Percentiles rank a stretch among this genome's conserved stretches.
phyloP scores from a whole-genome alignment of 169 alveolate species.

The Plasmodium ovale region DNA sequence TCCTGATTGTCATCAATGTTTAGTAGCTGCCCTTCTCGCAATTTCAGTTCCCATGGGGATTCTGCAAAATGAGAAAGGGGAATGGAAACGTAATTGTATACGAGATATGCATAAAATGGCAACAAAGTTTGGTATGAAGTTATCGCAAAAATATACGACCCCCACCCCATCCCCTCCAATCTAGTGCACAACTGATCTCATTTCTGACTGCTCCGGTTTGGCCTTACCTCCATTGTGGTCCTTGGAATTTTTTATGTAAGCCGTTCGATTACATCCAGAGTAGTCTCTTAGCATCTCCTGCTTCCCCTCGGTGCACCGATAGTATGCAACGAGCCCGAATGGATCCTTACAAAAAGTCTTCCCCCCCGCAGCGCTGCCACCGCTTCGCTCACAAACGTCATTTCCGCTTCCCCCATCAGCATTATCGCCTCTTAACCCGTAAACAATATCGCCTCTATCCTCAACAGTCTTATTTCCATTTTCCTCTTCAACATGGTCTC shows the following conservation, averaged over 20 bases:
- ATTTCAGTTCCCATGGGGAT: constrained; percentile 31
- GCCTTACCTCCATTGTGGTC: not conserved
- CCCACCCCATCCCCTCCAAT: not conserved
- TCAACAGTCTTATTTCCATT: too few relatives aligned
- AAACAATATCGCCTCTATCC: too few relatives aligned
- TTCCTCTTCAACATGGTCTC: not conserved
- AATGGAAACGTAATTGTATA: not conserved
- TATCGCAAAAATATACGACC: not conserved
- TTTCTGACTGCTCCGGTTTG: too few relatives aligned
- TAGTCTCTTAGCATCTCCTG: constrained; percentile 1
- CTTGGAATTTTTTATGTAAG: constrained; percentile 16
- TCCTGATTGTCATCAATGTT: not conserved
- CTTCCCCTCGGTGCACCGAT: constrained; percentile 61
- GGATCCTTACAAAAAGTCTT: constrained; percentile 14
- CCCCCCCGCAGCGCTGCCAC: too few relatives aligned
- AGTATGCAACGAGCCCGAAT: constrained; percentile 54
- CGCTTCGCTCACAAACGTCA: too few relatives aligned
- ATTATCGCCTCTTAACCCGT: too few relatives aligned
- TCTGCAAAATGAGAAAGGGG: not conserved
- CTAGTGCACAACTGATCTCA: not conserved
- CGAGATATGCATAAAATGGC: not conserved
- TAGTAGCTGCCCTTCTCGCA: constrained; percentile 4
- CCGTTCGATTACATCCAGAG: constrained; percentile 57
- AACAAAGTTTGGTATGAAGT: not conserved
- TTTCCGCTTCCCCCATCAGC: too few relatives aligned